Evolutionary conservation across 1,284 basidiomycete species (phyloP), one percentile per base, ranked within the genome.

Genomic region (Puccinia polysora): DNA sequence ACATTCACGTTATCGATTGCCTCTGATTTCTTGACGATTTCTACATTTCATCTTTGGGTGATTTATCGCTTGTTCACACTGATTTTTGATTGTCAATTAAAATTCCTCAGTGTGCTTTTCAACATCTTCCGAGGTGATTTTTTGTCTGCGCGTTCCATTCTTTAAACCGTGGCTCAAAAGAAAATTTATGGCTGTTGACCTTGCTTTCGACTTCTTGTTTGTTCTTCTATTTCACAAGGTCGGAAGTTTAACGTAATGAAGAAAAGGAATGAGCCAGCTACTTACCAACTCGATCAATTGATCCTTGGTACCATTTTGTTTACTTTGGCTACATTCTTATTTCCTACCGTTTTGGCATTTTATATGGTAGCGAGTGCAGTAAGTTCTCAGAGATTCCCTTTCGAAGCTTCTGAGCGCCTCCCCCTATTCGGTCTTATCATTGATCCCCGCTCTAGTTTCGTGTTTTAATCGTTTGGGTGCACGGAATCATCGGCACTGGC

Each of bases 281-380:
- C 88, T 75, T 97, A 97, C 78, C 90, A 95, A 74, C 83, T 95
- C 30, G 95, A 98, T 79, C 93, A 97, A 79, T 84, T 97, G 12
- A 83, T 97, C 34, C 87, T 98, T 34, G 95, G 95, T 15, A 95
- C 95, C 0, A 88, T 98, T 52, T 83, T 98, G 28, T 97, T 98
- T 81, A 97, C 93, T 0, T 84, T 97, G 18, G 84, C 91, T 3
- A 86, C 88, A 0, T 97, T 98, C 79, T 83, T 97, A 4, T 88
- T 91, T 71, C 95, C 96, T 0, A 97, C 96, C 0, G 86, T 95
- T 1, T 78, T 89, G 30, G 88, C 87, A 0, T 98, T 95, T 79
- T 92, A 94, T 75, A 80, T 86, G 0, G 81, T 93, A 0, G 95
- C 97, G 75, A 88, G 88, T 2, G 74, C 86, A 70, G 90, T 92